phyloP scores from a whole-genome alignment of 306 rosid genomes.

The Heteromeles arbutifolia region DNA sequence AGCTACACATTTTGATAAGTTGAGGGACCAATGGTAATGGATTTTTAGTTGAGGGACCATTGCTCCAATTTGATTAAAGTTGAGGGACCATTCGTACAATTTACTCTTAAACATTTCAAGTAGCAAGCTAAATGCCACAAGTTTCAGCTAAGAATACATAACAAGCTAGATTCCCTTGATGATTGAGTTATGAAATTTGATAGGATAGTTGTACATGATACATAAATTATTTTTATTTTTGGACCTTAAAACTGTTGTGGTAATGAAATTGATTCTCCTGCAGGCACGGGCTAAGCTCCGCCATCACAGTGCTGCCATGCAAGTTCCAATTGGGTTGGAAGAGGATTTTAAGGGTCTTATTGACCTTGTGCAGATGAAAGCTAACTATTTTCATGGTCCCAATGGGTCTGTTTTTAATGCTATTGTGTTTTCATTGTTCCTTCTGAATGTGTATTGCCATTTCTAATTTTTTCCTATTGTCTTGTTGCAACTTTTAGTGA shows the following conservation, averaged over 20 bases:
- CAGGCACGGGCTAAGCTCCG: conserved; percentile 96
- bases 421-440: background rate
- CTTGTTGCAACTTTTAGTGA: conserved; percentile 50
- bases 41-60: no score
- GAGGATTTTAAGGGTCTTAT: conserved; percentile 85
- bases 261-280: conserved; percentile 27
- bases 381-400: conserved; percentile 75
- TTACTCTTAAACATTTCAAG: background rate
- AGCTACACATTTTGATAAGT: no score
- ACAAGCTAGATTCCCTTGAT: background rate
- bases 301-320: conserved; percentile 93
- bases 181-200: background rate
- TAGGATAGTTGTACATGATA: background rate
- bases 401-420: conserved; percentile 58
- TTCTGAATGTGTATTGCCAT: background rate
- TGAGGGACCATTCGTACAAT: no score
- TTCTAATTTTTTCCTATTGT: conserved; percentile 4
- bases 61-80: no score
- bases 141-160: background rate
- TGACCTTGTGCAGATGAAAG: conserved; percentile 88
- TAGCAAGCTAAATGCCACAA: background rate
- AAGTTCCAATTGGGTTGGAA: conserved; percentile 96
- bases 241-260: background rate
- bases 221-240: background rate
- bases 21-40: no score